Percentiles rank a stretch among this genome's conserved stretches.
phyloP scores from a whole-genome alignment of 2,329 filamentous ascomycete genomes.

The Sporothrix globosa region DNA sequence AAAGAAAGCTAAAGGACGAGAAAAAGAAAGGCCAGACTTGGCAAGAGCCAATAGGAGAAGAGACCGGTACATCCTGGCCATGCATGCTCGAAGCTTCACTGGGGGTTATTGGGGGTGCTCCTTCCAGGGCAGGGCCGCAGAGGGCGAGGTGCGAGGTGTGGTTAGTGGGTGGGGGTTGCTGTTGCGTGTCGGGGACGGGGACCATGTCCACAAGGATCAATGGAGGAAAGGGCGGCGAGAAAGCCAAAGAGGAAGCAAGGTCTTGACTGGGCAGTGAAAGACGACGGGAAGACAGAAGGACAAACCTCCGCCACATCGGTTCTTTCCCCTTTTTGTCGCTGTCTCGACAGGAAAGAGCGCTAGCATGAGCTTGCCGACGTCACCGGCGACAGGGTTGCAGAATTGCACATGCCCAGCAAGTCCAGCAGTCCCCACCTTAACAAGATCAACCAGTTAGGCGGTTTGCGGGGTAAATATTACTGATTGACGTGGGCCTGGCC shows the following conservation, averaged over 20 bases:
- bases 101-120: neutral
- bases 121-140: constrained; percentile 18
- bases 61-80: constrained; percentile 18
- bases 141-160: neutral
- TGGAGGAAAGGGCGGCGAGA: constrained; percentile 15
- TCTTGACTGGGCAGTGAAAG: neutral
- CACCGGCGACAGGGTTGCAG: constrained; percentile 6
- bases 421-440: neutral
- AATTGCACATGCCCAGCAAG: constrained; percentile 13
- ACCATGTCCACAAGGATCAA: neutral
- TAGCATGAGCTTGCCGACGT: constrained; percentile 25
- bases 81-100: constrained; percentile 9
- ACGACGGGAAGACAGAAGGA: neutral
- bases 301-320: constrained; percentile 3
- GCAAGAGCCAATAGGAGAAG: constrained; percentile 22
- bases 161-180: neutral
- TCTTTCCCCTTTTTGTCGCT: constrained; percentile 11
- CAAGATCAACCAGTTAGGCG: constrained; percentile 28
- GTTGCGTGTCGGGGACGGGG: constrained; percentile 9
- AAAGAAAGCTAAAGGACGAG: neutral
- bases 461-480: constrained; percentile 28
- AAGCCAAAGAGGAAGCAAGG: neutral
- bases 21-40: neutral
- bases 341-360: constrained; percentile 7
- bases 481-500: constrained; percentile 11